These are phyloP conservation scores for Perkinsus chesapeaki DNA, from an alignment of 169 alveolate species.

Conservation along the genomic window DNA sequence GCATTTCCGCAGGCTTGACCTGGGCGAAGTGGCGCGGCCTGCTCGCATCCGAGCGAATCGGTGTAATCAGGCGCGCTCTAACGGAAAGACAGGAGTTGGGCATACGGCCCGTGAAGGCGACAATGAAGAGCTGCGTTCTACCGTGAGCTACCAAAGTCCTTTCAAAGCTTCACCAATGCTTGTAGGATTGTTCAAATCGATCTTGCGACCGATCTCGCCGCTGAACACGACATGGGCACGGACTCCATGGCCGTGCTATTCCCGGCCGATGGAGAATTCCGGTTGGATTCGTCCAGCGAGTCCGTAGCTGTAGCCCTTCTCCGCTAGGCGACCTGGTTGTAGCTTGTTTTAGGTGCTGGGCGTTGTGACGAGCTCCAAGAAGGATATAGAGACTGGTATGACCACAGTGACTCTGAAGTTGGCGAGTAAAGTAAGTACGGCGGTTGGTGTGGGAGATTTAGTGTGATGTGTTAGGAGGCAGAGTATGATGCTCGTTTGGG, in stretches of 20 bases:
- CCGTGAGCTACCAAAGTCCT: neutral
- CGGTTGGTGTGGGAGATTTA: neutral
- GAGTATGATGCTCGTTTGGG: neutral
- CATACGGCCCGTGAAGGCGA: neutral
- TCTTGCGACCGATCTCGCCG: neutral
- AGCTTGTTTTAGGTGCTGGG: neutral
- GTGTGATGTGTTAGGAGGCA: neutral
- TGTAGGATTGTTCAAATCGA: neutral
- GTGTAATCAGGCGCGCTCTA: neutral
- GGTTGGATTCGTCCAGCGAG: neutral
- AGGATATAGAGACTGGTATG: neutral
- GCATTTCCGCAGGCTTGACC: neutral
- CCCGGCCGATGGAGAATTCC: neutral
- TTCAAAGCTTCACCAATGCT: neutral
- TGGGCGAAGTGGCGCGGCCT: constrained; percentile 3
- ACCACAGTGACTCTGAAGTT: neutral
- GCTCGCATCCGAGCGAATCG: neutral
- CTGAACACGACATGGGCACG: neutral
- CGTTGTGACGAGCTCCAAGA: neutral
- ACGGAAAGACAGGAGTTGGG: neutral
- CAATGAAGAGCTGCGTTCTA: neutral
- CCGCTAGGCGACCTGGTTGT: neutral
- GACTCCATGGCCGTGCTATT: neutral
- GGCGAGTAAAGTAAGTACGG: neutral
- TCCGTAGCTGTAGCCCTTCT: neutral